Evolutionary conservation across 2,329 filamentous ascomycete species (phyloP).

Genomic region (Didymella segeticola): DNA sequence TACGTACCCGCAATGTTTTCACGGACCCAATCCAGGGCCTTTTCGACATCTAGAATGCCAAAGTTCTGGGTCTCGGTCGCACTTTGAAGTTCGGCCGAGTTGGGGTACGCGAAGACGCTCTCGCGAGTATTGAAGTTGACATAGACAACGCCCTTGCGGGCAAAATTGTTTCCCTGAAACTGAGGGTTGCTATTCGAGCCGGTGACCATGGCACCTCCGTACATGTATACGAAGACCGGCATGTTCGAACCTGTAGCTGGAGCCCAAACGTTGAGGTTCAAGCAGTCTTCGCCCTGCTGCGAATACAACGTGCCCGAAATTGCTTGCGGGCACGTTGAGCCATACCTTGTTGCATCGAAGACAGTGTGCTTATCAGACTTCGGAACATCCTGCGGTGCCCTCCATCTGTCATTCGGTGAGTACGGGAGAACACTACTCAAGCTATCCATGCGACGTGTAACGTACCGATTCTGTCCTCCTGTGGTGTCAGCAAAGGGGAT

Average conservation of each 20-base stretch:
- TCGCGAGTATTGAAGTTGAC: conserved; percentile 39
- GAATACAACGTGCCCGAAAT: conserved; percentile 29
- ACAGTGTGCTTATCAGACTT: conserved; percentile 17
- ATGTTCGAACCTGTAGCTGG: conserved; percentile 23
- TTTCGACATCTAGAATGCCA: conserved; percentile 48
- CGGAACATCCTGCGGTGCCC: conserved; percentile 23
- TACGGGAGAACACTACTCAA: background rate
- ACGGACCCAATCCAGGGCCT: conserved; percentile 46
- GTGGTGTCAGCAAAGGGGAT: conserved; percentile 36
- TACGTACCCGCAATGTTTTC: conserved; percentile 40
- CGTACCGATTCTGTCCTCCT: conserved; percentile 31
- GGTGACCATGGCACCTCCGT: conserved; percentile 53
- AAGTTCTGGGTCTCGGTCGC: conserved; percentile 35
- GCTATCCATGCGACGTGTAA: background rate
- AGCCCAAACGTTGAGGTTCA: conserved; percentile 47
- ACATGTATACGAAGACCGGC: conserved; percentile 53
- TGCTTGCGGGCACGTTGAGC: conserved; percentile 34
- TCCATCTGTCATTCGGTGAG: conserved; percentile 23
- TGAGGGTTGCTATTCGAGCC: conserved; percentile 51
- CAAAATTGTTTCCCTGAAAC: conserved; percentile 51
- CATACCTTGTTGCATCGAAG: conserved; percentile 29
- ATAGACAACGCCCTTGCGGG: conserved; percentile 32
- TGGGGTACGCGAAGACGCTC: conserved; percentile 51
- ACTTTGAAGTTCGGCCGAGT: conserved; percentile 48
- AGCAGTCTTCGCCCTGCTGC: conserved; percentile 44